Conservation (phyloP, 805 yeast species). For the Metschnikowia peoriensis region DNA sequence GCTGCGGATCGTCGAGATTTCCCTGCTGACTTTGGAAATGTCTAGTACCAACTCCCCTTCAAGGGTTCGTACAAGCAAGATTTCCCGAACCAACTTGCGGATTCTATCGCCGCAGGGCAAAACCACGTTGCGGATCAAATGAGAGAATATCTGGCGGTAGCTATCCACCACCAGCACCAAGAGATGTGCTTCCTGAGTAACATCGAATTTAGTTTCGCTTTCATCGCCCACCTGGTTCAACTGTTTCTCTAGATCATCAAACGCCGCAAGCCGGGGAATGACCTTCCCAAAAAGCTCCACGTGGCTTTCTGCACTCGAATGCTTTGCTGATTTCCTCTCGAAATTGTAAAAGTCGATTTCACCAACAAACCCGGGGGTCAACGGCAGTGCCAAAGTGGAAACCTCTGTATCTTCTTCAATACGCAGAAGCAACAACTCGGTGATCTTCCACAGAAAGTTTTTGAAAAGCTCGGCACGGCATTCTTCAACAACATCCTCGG, state of each 20-base stretch:
- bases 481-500: slow-evolving; percentile 1
- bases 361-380: not conserved
- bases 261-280: not conserved
- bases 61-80: not conserved
- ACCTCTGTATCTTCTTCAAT: slow-evolving; percentile 4
- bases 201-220: not conserved
- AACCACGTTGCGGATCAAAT: not conserved
- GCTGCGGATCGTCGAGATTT: not conserved
- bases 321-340: not conserved
- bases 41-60: not conserved
- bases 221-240: not conserved
- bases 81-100: slow-evolving; percentile 4
- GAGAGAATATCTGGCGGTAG: slow-evolving; percentile 3
- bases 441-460: not conserved
- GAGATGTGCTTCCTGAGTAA: not conserved
- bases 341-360: not conserved
- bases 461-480: not conserved
- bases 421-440: not conserved
- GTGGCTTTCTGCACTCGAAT: not conserved
- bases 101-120: slow-evolving; percentile 7
- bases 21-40: not conserved
- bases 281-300: not conserved
- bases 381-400: not conserved
- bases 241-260: not conserved
- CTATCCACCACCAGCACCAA: not conserved